Base-by-base conservation (phyloP, 2,329 filamentous ascomycete species). In the Colletotrichum musae region DNA sequence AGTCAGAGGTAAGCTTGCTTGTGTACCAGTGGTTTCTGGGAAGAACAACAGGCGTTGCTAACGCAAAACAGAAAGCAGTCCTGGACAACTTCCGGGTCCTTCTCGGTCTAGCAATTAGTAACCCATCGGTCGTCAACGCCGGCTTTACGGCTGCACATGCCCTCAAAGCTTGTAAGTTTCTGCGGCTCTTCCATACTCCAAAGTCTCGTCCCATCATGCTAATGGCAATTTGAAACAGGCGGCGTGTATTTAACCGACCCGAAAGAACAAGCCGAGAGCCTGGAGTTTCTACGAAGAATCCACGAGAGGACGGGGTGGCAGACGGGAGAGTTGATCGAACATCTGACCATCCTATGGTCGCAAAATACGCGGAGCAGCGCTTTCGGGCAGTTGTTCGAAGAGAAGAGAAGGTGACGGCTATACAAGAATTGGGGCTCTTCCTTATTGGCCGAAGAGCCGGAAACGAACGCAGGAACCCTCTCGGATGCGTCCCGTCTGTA, bases 81-180 rank as follows among this genome's bases (percentile, higher is more conserved):
- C 68, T 74, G 5, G 64, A 71, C 18, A 73, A 75, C 45, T 70
- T 77, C 9, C 69, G 75, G 4, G 67, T 72, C 1, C 41, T 77
- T 5, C 18, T 77, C 3, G 75, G 76, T 1, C 70, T 77, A 2
- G 72, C 75, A 5, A 73, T 77, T 13, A 77, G 75, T 56, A 76
- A 77, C 15, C 68, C 72, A 2, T 63, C 68, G 2, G 72, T 73
- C 9, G 71, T 74, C 4, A 76, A 74, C 1, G 72, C 73, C 13
- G 70, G 68, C 5, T 76, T 77, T 16, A 76, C 75, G 5, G 75
- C 76, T 7, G 72, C 75, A 41, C 75, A 77, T 58, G 67, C 73
- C 2, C 60, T 76, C 2, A 72, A 75, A 21, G 71, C 74, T 21
- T 76, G 75, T 76, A 70, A 70, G 74, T 62, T 5, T 12, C 15